Conservation (phyloP, 805 yeast genomes). For the Phaffomyces thermotolerans region DNA sequence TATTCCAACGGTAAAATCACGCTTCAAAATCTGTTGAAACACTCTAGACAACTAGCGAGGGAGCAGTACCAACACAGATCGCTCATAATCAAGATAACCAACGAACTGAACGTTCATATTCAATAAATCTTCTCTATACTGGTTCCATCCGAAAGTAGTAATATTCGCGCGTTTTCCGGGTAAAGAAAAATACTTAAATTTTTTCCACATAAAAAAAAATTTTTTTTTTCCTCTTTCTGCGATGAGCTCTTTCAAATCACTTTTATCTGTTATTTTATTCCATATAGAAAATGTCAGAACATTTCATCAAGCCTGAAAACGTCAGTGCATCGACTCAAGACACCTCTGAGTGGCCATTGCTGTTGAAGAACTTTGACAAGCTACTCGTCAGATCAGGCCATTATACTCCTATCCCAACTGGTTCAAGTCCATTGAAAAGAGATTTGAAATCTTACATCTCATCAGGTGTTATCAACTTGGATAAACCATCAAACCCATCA, state of each 20-base stretch:
- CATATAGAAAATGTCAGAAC: slow-evolving; percentile 33
- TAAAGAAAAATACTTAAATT: not conserved
- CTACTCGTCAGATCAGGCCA: slow-evolving; percentile 92
- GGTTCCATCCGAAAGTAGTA: not conserved
- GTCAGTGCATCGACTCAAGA: slow-evolving; percentile 64
- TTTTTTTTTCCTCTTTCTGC: slow-evolving; percentile 3
- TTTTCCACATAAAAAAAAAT: not conserved
- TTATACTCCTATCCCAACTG: slow-evolving; percentile 95
- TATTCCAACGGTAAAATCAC: slow-evolving; percentile 42
- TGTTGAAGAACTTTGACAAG: slow-evolving; percentile 90
- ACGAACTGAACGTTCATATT: slow-evolving; percentile 10
- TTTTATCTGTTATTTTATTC: too few species aligned
- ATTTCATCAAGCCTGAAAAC: slow-evolving; percentile 82
- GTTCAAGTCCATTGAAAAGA: slow-evolving; percentile 90
- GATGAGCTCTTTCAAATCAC: too few species aligned
- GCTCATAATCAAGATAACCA: slow-evolving; percentile 34
- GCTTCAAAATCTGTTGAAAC: slow-evolving; percentile 32
- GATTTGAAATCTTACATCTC: slow-evolving; percentile 84
- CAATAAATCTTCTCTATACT: too few species aligned
- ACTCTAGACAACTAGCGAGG: slow-evolving; percentile 48
- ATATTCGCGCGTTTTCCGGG: not conserved
- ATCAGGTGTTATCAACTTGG: slow-evolving; percentile 94
- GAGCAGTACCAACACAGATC: slow-evolving; percentile 53
- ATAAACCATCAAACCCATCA: slow-evolving; percentile 97
- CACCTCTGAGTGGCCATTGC: slow-evolving; percentile 92